Evolutionary conservation across 306 rosid species (phyloP), one percentile per base, ranked within the genome.

Genomic region (Medicago ruthenica): DNA sequence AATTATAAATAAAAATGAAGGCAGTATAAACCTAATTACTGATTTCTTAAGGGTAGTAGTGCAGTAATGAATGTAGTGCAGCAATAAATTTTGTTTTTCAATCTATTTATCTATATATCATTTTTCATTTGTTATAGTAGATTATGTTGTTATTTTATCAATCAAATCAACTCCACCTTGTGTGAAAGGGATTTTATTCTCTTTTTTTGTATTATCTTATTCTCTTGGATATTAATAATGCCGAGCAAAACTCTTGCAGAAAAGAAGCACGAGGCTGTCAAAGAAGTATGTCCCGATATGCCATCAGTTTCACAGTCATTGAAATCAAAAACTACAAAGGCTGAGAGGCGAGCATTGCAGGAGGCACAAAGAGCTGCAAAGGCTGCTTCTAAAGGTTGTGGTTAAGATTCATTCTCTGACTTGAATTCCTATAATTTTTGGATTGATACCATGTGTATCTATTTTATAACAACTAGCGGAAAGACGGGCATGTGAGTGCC

Each of bases 361-460:
- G 97, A 93, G 79, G 96, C 93, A 67, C 97, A 93, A 58, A 89
- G 97, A 66, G 96, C 96, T 79, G 92, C 89, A 36, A 93, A 93
- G 86, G 91, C 87, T 70, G 80, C 85, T 17, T 77, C 86, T 21
- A 93, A 88, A 85, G 98, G 97, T 92, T 79, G 62, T 36, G 16
- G 37, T 64, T 64, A 55, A 20, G 41, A 50, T 74, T 70, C 21
- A 12, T 65, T 47, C 24, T 36, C 24, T 53, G 11, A 14, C 20
- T 54, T 53, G 8, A 41, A 3, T 51, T 59, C 2, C n/a, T 24
- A 11, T 71, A 40, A 51, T 50, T 70, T 27, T 48, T 22, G 18
- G 8, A 9, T 54, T 54, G 34, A 41, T 54, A 64, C 42, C 48
- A 16, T 55, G 16, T 55, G 17, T 50, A 42, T 42, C 44, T 27